Evolutionary conservation across 2,329 filamentous ascomycete species (phyloP).

Genomic region (Rugonectria rugulosa): DNA sequence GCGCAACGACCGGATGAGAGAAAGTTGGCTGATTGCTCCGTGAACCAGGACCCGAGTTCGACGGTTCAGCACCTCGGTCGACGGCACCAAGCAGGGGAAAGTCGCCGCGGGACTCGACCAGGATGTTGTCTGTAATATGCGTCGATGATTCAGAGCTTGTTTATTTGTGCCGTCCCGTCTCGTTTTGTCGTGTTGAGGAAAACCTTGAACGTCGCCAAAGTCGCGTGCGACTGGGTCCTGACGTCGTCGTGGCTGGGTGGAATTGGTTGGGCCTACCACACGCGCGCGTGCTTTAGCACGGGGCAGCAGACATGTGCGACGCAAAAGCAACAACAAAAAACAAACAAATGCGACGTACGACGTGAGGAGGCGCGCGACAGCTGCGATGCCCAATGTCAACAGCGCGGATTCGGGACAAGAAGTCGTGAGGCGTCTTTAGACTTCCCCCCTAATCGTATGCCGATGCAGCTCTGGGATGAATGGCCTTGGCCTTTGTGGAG

Average conservation of each 20-base stretch:
- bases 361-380: background rate
- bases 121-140: background rate
- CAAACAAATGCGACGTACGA: background rate
- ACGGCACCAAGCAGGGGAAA: background rate
- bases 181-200: constrained; percentile 24
- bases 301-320: constrained; percentile 19
- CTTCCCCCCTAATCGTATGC: constrained; percentile 18
- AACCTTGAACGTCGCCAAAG: constrained; percentile 7
- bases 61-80: constrained; percentile 8
- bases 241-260: constrained; percentile 31
- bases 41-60: constrained; percentile 20
- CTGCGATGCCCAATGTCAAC: no score
- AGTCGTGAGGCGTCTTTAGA: constrained; percentile 19
- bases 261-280: constrained; percentile 33
- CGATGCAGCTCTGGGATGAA: background rate
- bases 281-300: constrained; percentile 26
- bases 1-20: constrained; percentile 2
- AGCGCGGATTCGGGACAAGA: background rate
- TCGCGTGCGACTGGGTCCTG: constrained; percentile 30
- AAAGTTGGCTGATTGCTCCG: background rate
- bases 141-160: background rate
- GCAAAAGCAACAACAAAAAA: constrained; percentile 25
- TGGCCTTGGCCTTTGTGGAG: constrained; percentile 21
- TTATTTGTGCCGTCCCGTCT: constrained; percentile 22
- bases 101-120: constrained; percentile 1